Evolutionary conservation across 352 stramenopile species (phyloP), one percentile per base, ranked within the genome.

Genomic region (Globisporangium viniferum): DNA sequence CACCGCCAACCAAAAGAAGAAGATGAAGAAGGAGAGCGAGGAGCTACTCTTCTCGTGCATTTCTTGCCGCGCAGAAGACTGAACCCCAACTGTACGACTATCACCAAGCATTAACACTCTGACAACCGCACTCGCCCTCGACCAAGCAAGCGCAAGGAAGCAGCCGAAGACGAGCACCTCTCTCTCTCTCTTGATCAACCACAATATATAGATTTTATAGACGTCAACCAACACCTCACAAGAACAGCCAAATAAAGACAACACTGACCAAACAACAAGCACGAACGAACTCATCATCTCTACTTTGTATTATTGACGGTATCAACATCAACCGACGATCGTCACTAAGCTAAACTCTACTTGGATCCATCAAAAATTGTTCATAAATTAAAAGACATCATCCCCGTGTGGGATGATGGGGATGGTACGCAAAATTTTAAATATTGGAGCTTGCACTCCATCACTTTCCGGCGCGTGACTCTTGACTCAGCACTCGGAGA

Each of bases 401-500:
- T n/a, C 3, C 20, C 9, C n/a, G 15, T 31, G 20, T 29, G n/a
- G n/a, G 44, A 51, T 51, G 44, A 51, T 51, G 44, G 18, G 6
- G 44, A 51, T 51, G 18, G 44, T 24, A 22, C 5, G 6, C 44
- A 51, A 51, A 51, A 51, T 51, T 51, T 51, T 51, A 51, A 51
- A 51, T 51, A 51, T 51, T 51, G 44, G 44, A 51, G 44, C 15
- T 24, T 22, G 14, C 5, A 24, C 44, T 51, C 18, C 18, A 14
- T 46, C 18, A 6, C 41, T 48, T 48, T 49, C 41, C 41, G 41
- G 41, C 15, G 41, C 41, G n/a, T 49, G 18, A 31, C 27, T 44
- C n/a, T 20, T 33, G 10, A 0, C 27, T 66, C 24, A 68, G 54
- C 63, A 68, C 35, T 81, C 73, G 15, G 77, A 82, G 63, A 76